phyloP scores from a whole-genome alignment of 2,329 filamentous ascomycete species.

The Polychaeton citri region DNA sequence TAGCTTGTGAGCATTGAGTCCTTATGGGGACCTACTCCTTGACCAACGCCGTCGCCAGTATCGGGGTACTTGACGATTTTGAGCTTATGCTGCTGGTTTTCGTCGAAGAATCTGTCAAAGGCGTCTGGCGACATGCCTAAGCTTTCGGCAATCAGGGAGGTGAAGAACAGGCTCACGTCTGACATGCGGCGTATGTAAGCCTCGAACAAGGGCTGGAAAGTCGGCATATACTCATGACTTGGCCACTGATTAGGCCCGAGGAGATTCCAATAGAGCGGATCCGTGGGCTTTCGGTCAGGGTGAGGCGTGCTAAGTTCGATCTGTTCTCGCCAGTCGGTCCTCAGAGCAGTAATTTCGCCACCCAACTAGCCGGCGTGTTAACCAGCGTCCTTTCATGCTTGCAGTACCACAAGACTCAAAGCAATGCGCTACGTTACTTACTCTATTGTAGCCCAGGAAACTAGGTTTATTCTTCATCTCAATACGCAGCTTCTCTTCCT shows the following conservation, averaged over 20 bases:
- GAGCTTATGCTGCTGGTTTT: conserved; percentile 63
- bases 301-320: conserved; percentile 77
- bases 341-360: conserved; percentile 55
- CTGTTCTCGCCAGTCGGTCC: conserved; percentile 70
- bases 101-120: conserved; percentile 68
- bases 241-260: conserved; percentile 74
- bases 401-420: not conserved
- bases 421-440: conserved; percentile 13
- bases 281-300: conserved; percentile 44
- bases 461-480: conserved; percentile 38
- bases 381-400: not conserved
- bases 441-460: conserved; percentile 31
- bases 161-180: conserved; percentile 58
- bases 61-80: conserved; percentile 73
- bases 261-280: conserved; percentile 62
- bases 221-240: conserved; percentile 44
- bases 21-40: conserved; percentile 65
- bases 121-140: conserved; percentile 56
- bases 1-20: conserved; percentile 76
- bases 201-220: conserved; percentile 55
- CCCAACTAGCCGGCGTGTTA: conserved; percentile 26
- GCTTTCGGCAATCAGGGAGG: conserved; percentile 70
- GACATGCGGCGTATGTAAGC: conserved; percentile 70
- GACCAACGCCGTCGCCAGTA: conserved; percentile 41
- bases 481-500: conserved; percentile 56